Conservation (phyloP, 2,329 filamentous ascomycete species). For the Botryotinia narcissicola region DNA sequence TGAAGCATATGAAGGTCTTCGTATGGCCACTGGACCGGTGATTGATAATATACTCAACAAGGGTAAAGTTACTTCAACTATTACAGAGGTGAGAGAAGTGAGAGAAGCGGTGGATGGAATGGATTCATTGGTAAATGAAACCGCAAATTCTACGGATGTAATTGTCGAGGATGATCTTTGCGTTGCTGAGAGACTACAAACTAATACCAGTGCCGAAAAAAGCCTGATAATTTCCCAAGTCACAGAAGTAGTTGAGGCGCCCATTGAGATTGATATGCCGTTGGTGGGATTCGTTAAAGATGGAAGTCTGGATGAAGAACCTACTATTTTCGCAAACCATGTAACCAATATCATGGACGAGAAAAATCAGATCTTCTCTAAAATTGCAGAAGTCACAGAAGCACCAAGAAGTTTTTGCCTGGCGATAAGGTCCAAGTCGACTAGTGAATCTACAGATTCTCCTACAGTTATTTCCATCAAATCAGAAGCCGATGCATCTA, state of each 20-base stretch:
- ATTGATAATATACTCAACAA: neutral
- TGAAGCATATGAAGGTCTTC: conserved; percentile 1
- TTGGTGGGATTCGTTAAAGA: neutral
- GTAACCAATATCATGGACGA: neutral
- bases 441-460: neutral
- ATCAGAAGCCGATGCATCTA: neutral
- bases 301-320: neutral
- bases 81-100: neutral
- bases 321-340: neutral
- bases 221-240: neutral
- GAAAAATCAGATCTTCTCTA: neutral
- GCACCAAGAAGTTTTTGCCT: neutral
- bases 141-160: neutral
- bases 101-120: neutral
- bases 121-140: neutral
- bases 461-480: neutral
- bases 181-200: neutral
- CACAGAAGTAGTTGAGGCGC: neutral
- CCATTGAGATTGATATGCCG: neutral
- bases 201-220: neutral
- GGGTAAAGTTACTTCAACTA: neutral
- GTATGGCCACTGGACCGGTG: neutral
- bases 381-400: neutral
- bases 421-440: neutral
- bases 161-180: neutral